Evolutionary conservation across 129 eudicot genomes (phyloP).

Genomic region (Centrapalus pauciflorus): DNA sequence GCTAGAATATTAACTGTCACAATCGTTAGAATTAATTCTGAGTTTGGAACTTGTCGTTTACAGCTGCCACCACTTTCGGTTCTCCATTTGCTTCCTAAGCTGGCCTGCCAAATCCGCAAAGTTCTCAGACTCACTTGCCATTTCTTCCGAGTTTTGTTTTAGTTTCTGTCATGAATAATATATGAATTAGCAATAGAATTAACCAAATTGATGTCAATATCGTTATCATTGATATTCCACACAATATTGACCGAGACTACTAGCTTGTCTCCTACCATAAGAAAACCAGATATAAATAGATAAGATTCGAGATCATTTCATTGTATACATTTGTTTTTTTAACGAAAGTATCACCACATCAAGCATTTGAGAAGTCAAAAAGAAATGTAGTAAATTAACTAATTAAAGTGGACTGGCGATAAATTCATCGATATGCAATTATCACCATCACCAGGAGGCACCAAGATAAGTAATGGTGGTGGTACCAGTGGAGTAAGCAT

Average conservation of each 20-base stretch:
- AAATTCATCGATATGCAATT: not conserved
- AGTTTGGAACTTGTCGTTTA: conserved; percentile 18
- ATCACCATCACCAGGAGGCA: conserved; percentile 9
- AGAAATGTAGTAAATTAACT: not conserved
- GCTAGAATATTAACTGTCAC: not conserved
- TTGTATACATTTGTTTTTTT: too few relatives aligned
- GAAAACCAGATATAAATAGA: too few relatives aligned
- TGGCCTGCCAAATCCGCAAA: conserved; percentile 74
- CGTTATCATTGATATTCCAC: too few relatives aligned
- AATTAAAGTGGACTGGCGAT: conserved; percentile 19
- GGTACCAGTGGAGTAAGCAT: conserved; percentile 18
- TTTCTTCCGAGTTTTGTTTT: conserved; percentile 62
- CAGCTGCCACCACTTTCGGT: conserved; percentile 93
- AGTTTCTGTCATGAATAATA: conserved; percentile 63
- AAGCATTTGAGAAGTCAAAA: not conserved
- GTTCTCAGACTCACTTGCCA: conserved; percentile 68
- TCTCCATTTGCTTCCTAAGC: conserved; percentile 77
- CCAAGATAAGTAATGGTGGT: conserved; percentile 22
- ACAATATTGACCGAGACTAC: too few relatives aligned
- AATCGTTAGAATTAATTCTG: not conserved
- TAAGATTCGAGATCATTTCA: too few relatives aligned
- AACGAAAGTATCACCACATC: too few relatives aligned
- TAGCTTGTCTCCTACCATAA: too few relatives aligned
- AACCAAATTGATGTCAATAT: not conserved
- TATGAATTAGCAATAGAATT: not conserved